phyloP scores from a whole-genome alignment of 2,329 filamentous ascomycete genomes.

The Botrytis byssoidea region DNA sequence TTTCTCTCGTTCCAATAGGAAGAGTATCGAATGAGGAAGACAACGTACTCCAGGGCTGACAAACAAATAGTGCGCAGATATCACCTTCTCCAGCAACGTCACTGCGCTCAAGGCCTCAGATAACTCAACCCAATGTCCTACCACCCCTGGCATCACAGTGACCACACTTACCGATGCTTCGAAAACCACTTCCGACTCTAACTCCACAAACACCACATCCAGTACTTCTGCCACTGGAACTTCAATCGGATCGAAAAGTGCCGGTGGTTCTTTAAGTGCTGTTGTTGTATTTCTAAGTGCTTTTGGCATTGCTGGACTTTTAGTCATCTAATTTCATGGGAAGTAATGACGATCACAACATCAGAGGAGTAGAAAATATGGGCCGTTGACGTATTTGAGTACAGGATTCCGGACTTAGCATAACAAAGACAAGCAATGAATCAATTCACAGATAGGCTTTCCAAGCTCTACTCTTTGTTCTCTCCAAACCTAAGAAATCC shows the following conservation, averaged over 20 bases:
- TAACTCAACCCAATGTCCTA: conserved; percentile 9
- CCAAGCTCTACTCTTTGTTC: background rate
- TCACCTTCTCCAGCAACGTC: conserved; percentile 11
- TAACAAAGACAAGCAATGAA: background rate
- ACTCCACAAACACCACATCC: background rate
- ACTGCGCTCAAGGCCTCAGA: background rate
- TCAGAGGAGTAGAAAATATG: background rate
- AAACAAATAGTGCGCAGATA: conserved; percentile 11
- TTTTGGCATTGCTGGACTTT: background rate
- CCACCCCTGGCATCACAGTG: background rate
- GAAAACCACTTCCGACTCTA: background rate
- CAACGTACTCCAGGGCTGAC: background rate
- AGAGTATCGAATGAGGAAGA: background rate
- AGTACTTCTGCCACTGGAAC: background rate
- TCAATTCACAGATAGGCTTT: background rate
- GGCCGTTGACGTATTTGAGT: background rate
- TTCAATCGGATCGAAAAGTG: background rate
- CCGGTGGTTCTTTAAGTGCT: background rate
- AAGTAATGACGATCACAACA: background rate
- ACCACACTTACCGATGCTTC: background rate
- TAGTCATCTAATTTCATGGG: background rate
- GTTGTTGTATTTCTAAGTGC: background rate
- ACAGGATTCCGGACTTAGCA: background rate
- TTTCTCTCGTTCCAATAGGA: too few relatives aligned
- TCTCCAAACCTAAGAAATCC: background rate